Evolutionary conservation across 192 early-diverging fungal species (phyloP), one percentile per base, ranked within the genome.

Genomic region (Globomyces pollinis-pini): DNA sequence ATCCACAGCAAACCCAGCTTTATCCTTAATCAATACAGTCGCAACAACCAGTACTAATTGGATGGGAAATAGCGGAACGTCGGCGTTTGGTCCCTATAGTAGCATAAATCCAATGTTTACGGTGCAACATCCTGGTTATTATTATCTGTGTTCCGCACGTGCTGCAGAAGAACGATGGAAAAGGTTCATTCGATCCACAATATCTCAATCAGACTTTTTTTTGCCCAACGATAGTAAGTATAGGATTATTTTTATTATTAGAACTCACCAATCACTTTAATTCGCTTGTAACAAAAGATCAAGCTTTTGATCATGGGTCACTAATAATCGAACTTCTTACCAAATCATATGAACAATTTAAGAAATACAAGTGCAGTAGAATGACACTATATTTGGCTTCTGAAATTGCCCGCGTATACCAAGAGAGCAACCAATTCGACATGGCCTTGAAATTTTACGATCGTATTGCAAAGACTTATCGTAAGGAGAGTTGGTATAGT

Each of bases 401-500:
- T 9, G 89, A 94, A 66, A 94, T 94, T 60, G 91, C 91, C 5
- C 82, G 86, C 1, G 78, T 86, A 2, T 93, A 94, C 62, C 83
- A 86, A 43, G 67, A 73, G 16, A 73, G 78, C 28, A 84, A 85
- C n/a, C 88, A 88, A 60, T 83, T 78, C 60, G 90, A 88, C 41
- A 92, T 90, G 85, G 88, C 90, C 0, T 67, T 90, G 18, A 88
- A 86, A 70, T 94, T 94, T 61, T 94, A 88, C 70, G 89, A 91
- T 42, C 67, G 91, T 1, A 94, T 94, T 49, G 81, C 75, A 41
- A 91, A 88, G 53, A 93, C 87, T 4, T 94, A 94, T 68, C 80
- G 91, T 2, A 92, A 91, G 60, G 91, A 94, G 62, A 63, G 70
- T 30, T 94, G 91, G 91, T 70, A 71, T 51, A 55, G 66, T 20